Evolutionary conservation across 2,329 filamentous ascomycete species (phyloP).

Genomic region (Cytospora piceicola): DNA sequence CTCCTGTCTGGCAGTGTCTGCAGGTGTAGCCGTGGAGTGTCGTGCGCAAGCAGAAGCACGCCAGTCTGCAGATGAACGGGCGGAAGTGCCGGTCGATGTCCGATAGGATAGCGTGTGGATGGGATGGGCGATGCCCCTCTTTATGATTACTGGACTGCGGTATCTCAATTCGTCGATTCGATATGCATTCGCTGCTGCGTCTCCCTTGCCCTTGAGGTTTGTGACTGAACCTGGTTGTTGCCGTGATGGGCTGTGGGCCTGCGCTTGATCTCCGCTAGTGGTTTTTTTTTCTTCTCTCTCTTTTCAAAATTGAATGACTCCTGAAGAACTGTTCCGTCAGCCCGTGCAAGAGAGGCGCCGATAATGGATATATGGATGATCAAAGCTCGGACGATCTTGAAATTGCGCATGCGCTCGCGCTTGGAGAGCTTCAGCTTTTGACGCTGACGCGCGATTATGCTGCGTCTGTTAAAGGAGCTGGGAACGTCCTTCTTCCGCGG

Average conservation of each 20-base stretch:
- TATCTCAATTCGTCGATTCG: conserved; percentile 16
- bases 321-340: neutral
- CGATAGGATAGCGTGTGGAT: conserved; percentile 13
- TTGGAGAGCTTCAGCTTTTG: conserved; percentile 35
- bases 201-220: conserved; percentile 3
- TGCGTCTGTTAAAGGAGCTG: conserved; percentile 44
- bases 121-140: conserved; percentile 22
- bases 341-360: conserved; percentile 13
- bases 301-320: neutral
- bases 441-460: conserved; percentile 52
- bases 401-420: conserved; percentile 38
- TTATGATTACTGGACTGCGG: conserved; percentile 8
- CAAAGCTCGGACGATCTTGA: conserved; percentile 25
- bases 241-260: conserved; percentile 5
- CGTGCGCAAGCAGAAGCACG: conserved; percentile 6
- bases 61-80: conserved; percentile 23
- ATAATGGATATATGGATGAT: neutral
- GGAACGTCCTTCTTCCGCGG: neutral
- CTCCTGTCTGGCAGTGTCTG: neutral
- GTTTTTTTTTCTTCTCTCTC: neutral
- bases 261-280: conserved; percentile 15
- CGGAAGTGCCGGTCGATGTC: conserved; percentile 24
- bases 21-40: neutral
- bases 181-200: conserved; percentile 19
- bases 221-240: conserved; percentile 8